Conservation (phyloP, 2,329 filamentous ascomycete species). For the Cordyceps fumosorosea region DNA sequence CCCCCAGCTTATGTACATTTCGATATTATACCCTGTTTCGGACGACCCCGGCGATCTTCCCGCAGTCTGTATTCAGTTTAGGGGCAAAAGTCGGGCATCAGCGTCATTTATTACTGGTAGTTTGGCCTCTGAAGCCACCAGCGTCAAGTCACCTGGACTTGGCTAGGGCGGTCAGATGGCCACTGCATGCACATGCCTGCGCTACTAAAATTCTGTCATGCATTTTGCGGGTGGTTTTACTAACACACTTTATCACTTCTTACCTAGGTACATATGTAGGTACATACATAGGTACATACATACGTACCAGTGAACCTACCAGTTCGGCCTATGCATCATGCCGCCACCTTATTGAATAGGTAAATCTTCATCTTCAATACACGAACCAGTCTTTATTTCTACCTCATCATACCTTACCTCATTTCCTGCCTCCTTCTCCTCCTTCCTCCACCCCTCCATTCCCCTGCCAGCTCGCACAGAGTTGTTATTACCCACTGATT, state of each 20-base stretch:
- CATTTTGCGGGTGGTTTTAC: not conserved
- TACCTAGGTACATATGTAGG: not conserved
- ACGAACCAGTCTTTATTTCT: not conserved
- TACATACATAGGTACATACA: no score
- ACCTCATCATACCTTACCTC: not conserved
- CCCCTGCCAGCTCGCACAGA: not conserved
- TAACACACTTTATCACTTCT: not conserved
- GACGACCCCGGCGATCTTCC: constrained; percentile 3
- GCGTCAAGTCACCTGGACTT: constrained; percentile 2
- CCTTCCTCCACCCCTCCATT: not conserved
- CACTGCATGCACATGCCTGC: not conserved
- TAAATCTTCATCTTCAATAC: constrained; percentile 1
- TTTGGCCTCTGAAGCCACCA: not conserved
- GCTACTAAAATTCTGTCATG: not conserved
- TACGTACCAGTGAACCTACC: no score
- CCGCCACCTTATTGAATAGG: not conserved
- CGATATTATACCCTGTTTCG: not conserved
- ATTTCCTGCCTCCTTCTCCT: not conserved
- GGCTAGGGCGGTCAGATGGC: constrained; percentile 11
- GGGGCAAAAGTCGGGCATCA: not conserved
- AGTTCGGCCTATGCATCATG: not conserved
- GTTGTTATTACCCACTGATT: not conserved
- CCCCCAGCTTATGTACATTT: not conserved
- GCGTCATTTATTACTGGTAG: not conserved
- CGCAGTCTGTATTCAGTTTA: not conserved